Conservation (phyloP, 768 basidiomycete genomes). For the Pleurotus pulmonarius region DNA sequence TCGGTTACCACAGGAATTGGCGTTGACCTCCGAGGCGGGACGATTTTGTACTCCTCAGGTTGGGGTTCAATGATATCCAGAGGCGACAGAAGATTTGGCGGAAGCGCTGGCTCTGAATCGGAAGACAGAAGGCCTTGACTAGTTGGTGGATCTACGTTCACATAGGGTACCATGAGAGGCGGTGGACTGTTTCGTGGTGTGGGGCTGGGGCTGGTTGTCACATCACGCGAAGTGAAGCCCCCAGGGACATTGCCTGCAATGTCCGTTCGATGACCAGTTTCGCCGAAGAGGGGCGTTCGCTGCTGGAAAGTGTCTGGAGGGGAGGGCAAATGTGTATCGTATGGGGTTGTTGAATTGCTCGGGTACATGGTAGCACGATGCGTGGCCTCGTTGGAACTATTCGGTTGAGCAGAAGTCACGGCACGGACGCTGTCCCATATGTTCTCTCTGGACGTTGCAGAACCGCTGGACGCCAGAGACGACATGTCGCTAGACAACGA, state of each 20-base stretch:
- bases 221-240: not conserved
- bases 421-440: not conserved
- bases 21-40: conserved; percentile 1
- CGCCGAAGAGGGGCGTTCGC: not conserved
- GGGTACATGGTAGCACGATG: not conserved
- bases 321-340: not conserved
- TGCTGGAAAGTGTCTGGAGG: not conserved
- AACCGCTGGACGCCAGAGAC: not conserved
- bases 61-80: conserved; percentile 1
- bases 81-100: conserved; percentile 1
- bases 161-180: conserved; percentile 2
- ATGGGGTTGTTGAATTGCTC: not conserved
- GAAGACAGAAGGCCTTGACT: conserved; percentile 2
- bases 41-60: not conserved
- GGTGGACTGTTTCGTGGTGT: conserved; percentile 1
- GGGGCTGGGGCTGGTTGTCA: not conserved
- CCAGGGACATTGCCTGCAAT: not conserved
- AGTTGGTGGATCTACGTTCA: not conserved
- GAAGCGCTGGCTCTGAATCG: not conserved
- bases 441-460: not conserved
- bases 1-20: not conserved
- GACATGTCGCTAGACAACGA: conserved; percentile 3
- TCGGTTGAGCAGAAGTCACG: not conserved
- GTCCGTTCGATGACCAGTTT: not conserved
- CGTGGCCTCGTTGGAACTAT: not conserved